Percentiles rank a stretch among this genome's conserved stretches.
Conservation (phyloP, 768 basidiomycete genomes). For the Cystobasidiopsis lactophilus region DNA sequence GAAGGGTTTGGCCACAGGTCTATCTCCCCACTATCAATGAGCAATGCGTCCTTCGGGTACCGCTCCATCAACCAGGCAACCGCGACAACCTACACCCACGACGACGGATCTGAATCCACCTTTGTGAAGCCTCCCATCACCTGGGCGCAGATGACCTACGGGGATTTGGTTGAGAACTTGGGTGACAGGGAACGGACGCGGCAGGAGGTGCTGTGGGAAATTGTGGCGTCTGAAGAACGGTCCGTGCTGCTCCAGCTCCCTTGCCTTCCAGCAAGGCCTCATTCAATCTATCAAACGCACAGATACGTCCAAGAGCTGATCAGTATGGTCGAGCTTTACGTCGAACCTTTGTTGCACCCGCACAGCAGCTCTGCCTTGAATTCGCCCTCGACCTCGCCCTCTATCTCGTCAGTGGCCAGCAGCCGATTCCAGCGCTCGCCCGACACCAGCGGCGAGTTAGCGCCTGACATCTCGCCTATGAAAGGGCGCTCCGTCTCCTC, state of each 20-base stretch:
- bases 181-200: conserved; percentile 20
- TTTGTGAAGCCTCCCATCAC: conserved; percentile 10
- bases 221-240: conserved; percentile 21
- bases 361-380: background rate
- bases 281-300: too few relatives aligned
- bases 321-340: conserved; percentile 15
- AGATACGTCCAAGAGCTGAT: conserved; percentile 19
- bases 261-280: too few relatives aligned
- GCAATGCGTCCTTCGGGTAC: too few relatives aligned
- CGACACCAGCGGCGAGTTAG: background rate
- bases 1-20: too few relatives aligned
- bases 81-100: background rate
- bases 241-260: too few relatives aligned
- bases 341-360: conserved; percentile 17
- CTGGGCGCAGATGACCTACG: conserved; percentile 21
- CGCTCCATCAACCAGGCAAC: too few relatives aligned
- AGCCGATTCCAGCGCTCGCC: background rate
- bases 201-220: conserved; percentile 23
- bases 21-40: too few relatives aligned
- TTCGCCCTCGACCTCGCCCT: background rate
- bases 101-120: background rate
- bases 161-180: conserved; percentile 20
- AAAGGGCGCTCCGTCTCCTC: background rate
- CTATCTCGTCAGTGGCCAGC: background rate
- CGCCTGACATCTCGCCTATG: background rate